Evolutionary conservation across 257 asterid species (phyloP), one percentile per base, ranked within the genome.

Genomic region (Salvia hispanica): DNA sequence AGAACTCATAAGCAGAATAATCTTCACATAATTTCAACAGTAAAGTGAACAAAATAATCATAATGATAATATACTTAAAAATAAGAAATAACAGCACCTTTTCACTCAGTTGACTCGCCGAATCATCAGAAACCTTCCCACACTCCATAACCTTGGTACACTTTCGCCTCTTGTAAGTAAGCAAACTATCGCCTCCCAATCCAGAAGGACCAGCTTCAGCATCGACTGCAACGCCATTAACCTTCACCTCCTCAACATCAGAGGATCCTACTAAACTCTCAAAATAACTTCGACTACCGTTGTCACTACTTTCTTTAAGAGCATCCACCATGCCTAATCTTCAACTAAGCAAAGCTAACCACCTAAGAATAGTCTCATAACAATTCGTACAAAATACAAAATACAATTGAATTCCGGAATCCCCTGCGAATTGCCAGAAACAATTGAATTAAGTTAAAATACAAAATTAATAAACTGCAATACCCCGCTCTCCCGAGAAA

Each of bases 161-260:
- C 81, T 52, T 91, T 67, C 95, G 88, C 84, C 97, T 83, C 85
- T 85, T 84, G 79, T 91, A 88, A 28, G 93, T 88, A 64, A 76
- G 76, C 69, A 89, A 66, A 74, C 74, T 73, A 33, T 74, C 67
- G 5, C 76, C 70, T 39, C 79, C 72, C 36, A 77, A 75, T 56
- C 78, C 80, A 3, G 72, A 58, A 14, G 72, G 58, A 72, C 81
- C 74, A 34, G 74, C 74, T 77, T 58, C 82, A 40, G 40, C 52
- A 8, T 64, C 75, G 45, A 21, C n/a, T 10, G 64, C 77, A 51
- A 45, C 25, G n/a, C 84, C 90, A 77, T 76, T 86, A 31, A 42
- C 74, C 46, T 75, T 70, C 46, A 45, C 73, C 13, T 18, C 72
- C 74, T 60, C 82, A 60, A 62, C 79, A 66, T 61, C 74, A 6